Conservation (phyloP, 441 rosid genomes). For the Pelargonium cotyledonis region DNA sequence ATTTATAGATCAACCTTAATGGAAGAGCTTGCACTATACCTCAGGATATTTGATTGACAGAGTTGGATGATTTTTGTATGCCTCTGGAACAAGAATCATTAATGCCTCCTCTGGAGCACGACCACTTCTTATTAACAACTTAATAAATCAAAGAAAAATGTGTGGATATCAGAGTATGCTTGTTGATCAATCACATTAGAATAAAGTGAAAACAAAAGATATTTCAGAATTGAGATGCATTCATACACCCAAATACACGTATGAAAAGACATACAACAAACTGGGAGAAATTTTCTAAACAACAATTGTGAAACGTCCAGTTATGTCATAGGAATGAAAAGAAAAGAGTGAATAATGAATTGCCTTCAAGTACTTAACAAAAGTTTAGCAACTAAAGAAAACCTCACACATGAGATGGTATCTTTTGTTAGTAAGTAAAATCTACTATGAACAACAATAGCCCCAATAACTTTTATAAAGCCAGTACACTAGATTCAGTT, state of each 20-base stretch:
- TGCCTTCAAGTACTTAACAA: neutral
- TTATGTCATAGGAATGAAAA: neutral
- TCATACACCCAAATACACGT: neutral
- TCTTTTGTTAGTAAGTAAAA: neutral
- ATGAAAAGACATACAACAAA: constrained; percentile 2
- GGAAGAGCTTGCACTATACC: constrained; percentile 25
- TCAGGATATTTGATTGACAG: constrained; percentile 81
- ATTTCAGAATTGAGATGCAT: neutral
- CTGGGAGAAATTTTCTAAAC: neutral
- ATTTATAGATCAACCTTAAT: neutral
- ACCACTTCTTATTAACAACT: constrained; percentile 94
- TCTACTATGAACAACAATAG: neutral
- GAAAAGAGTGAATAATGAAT: neutral
- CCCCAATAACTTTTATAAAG: neutral
- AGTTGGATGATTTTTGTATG: constrained; percentile 96
- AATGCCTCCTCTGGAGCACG: constrained; percentile 86
- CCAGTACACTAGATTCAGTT: neutral
- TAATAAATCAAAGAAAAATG: constrained; percentile 21
- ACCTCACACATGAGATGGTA: neutral
- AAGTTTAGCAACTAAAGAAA: neutral
- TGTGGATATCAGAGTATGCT: neutral
- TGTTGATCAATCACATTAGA: constrained; percentile 2
- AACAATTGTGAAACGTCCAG: constrained; percentile 1
- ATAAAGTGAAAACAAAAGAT: neutral
- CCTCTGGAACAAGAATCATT: constrained; percentile 99